Conservation (phyloP, 2,329 filamentous ascomycete genomes). For the Penicillium nordicum region DNA sequence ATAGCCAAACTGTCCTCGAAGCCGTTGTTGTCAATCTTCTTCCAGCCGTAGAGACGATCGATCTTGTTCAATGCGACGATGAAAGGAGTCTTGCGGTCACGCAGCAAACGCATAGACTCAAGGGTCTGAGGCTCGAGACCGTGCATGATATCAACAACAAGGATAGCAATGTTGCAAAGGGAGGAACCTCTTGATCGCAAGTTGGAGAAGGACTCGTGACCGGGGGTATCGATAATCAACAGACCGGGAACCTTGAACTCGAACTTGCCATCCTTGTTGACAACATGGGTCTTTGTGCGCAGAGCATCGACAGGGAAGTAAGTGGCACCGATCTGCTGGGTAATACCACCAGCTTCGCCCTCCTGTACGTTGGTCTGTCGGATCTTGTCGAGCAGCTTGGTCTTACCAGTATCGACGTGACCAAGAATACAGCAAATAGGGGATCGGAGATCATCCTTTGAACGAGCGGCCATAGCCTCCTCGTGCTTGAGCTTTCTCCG, state of each 20-base stretch:
- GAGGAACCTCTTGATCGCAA: constrained; percentile 94
- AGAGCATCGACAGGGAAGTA: constrained; percentile 97
- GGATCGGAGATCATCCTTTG: constrained; percentile 90
- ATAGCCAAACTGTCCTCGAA: constrained; percentile 88
- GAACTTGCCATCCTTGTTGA: constrained; percentile 86
- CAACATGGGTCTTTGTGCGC: constrained; percentile 84
- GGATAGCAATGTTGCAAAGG: constrained; percentile 97
- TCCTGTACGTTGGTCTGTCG: constrained; percentile 98
- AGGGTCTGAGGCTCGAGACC: constrained; percentile 95
- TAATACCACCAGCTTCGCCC: constrained; percentile 98
- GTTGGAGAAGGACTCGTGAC: constrained; percentile 99
- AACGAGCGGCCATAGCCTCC: constrained; percentile 84
- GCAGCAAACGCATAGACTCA: constrained; percentile 91
- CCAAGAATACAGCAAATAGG: constrained; percentile 99
- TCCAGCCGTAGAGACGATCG: constrained; percentile 98
- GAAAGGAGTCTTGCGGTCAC: constrained; percentile 93
- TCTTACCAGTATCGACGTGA: constrained; percentile 99
- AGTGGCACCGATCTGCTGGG: constrained; percentile 97
- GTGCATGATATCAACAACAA: constrained; percentile 99
- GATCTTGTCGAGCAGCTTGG: constrained; percentile 98
- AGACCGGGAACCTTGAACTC: constrained; percentile 98
- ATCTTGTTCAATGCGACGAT: constrained; percentile 99
- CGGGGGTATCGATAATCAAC: constrained; percentile 94
- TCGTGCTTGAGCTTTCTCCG: constrained; percentile 86
- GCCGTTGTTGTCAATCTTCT: constrained; percentile 97